Conservation (phyloP, 306 rosid genomes). For the Sophora flavescens region DNA sequence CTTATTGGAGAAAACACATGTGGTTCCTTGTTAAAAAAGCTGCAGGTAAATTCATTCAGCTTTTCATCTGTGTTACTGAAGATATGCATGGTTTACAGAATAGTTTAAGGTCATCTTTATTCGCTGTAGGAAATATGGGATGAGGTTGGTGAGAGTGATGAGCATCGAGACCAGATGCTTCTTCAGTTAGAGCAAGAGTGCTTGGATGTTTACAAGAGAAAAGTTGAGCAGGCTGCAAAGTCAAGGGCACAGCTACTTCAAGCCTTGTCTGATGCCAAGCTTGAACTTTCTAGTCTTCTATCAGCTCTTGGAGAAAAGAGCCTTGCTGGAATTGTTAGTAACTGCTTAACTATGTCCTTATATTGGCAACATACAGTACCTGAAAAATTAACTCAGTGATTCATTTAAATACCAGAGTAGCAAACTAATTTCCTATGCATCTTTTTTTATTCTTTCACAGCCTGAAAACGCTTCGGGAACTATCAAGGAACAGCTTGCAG, state of each 20-base stretch:
- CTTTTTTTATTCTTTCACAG: slow-evolving; percentile 38
- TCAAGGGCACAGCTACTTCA: slow-evolving; percentile 96
- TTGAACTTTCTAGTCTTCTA: slow-evolving; percentile 79
- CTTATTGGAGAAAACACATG: slow-evolving; percentile 81
- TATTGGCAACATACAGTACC: background rate
- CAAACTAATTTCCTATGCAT: slow-evolving; percentile 35
- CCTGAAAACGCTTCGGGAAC: slow-evolving; percentile 57
- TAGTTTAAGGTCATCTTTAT: slow-evolving; percentile 21
- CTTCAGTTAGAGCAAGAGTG: slow-evolving; percentile 99
- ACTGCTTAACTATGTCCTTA: slow-evolving; percentile 30
- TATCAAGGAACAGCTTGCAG: slow-evolving; percentile 64
- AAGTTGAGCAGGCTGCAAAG: slow-evolving; percentile 94
- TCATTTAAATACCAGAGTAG: slow-evolving; percentile 14
- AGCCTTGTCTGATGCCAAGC: slow-evolving; percentile 82
- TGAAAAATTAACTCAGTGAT: slow-evolving; percentile 2
- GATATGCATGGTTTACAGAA: slow-evolving; percentile 2
- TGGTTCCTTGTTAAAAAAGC: slow-evolving; percentile 87
- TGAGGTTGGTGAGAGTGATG: slow-evolving; percentile 97
- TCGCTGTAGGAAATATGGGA: slow-evolving; percentile 91
- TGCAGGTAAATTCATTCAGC: slow-evolving; percentile 66
- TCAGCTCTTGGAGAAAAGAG: slow-evolving; percentile 92
- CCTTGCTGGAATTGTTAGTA: slow-evolving; percentile 59
- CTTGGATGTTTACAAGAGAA: slow-evolving; percentile 93
- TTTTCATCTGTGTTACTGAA: background rate
- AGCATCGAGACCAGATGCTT: slow-evolving; percentile 93